These are phyloP conservation scores for Omphalotus olearius DNA, from an alignment of 1,284 basidiomycete genomes.

Conservation along the genomic window DNA sequence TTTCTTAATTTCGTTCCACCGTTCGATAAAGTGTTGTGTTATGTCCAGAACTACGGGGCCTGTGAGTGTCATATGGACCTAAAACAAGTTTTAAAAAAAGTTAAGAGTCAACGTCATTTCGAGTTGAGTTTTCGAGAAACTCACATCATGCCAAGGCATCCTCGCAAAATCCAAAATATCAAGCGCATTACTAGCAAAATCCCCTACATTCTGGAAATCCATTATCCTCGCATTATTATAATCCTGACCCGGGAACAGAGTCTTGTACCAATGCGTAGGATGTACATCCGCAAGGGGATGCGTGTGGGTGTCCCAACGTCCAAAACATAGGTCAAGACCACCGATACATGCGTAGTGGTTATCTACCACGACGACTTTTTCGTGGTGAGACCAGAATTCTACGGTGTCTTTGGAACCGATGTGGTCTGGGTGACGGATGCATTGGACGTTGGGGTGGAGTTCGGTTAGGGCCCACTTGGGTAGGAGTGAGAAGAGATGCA, in stretches of 20 bases:
- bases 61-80: constrained; percentile 83
- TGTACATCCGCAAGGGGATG: constrained; percentile 90
- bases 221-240: constrained; percentile 84
- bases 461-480: constrained; percentile 67
- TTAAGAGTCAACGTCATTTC: too few species aligned
- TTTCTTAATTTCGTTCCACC: constrained; percentile 84
- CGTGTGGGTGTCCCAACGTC: constrained; percentile 88
- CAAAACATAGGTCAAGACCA: constrained; percentile 90
- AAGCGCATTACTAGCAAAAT: constrained; percentile 74
- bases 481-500: too few species aligned
- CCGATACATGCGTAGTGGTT: constrained; percentile 81
- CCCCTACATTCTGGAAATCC: constrained; percentile 80
- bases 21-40: constrained; percentile 86
- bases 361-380: constrained; percentile 84
- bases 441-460: constrained; percentile 83
- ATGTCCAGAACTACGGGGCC: constrained; percentile 87
- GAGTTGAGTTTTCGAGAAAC: too few species aligned
- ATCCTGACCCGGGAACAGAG: constrained; percentile 92
- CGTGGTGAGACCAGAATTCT: constrained; percentile 84
- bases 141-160: constrained; percentile 89
- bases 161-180: constrained; percentile 69
- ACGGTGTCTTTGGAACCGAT: constrained; percentile 77
- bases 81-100: too few species aligned
- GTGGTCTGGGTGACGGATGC: constrained; percentile 87
- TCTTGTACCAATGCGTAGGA: constrained; percentile 70